Percentiles rank a stretch among this genome's conserved stretches.
These are phyloP conservation scores for Ceraceosorus guamensis DNA, from an alignment of 1,284 basidiomycete species.

Conservation along the genomic window DNA sequence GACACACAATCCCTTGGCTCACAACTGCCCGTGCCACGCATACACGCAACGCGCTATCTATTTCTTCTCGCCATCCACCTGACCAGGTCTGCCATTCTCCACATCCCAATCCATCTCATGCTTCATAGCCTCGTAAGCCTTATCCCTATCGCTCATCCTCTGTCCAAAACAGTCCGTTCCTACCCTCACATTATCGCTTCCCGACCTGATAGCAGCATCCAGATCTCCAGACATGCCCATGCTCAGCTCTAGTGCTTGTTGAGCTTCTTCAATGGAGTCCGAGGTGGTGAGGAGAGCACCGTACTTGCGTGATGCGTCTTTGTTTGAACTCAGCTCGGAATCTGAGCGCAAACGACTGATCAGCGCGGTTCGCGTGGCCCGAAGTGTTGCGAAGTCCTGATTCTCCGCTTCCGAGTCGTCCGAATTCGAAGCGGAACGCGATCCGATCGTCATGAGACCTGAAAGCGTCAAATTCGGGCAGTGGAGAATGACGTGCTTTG, in stretches of 20 bases:
- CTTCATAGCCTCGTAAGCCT: conserved; percentile 35
- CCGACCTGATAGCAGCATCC: conserved; percentile 72
- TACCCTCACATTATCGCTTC: conserved; percentile 80
- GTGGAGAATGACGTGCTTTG: conserved; percentile 61
- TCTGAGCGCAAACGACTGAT: conserved; percentile 48
- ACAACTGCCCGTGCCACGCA: no score
- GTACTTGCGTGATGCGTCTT: conserved; percentile 14
- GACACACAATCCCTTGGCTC: no score
- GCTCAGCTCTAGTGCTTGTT: conserved; percentile 63
- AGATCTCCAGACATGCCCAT: conserved; percentile 99
- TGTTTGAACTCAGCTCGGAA: conserved; percentile 3
- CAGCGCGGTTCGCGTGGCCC: conserved; percentile 60
- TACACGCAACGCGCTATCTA: background rate
- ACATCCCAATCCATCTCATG: conserved; percentile 17
- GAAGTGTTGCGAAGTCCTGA: conserved; percentile 71
- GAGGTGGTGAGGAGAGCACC: conserved; percentile 10
- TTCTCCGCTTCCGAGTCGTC: conserved; percentile 58
- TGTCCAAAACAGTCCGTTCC: conserved; percentile 84
- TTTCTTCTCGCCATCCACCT: background rate
- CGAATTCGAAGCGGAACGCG: conserved; percentile 49
- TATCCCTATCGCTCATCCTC: conserved; percentile 34
- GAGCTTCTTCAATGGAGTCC: no score
- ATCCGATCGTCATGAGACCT: conserved; percentile 95
- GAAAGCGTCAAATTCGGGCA: conserved; percentile 71
- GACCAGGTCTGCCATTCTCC: background rate